Evolutionary conservation across 495 filamentous ascomycete genomes (phyloP), one percentile per base, ranked within the genome.

Genomic region (Lophium mytilinum): DNA sequence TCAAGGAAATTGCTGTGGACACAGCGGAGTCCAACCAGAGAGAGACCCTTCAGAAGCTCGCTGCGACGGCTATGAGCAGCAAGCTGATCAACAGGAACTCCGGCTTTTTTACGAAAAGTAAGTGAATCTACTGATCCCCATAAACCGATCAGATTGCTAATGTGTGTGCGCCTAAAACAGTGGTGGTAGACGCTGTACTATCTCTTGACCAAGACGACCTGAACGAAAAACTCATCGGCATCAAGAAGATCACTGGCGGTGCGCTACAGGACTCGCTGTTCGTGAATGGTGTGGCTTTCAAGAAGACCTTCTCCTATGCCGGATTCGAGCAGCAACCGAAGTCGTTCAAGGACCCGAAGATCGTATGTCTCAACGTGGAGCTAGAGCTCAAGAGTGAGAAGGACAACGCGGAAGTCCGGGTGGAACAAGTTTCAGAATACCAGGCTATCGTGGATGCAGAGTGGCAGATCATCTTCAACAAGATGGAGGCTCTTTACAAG

Each of bases 401-500:
- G 77, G 93, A 98, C 76, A 98, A 98, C 65, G 93, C 93, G 47
- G 93, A 98, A 74, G 90, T 98, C 55, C 83, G 93, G 60, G 90
- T 98, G 46, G 93, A 96, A 74, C 93, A 97, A 68, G 93, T 98
- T 56, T 95, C 92, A 33, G 93, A 98, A 76, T 98, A 98, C 77
- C 93, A 98, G 75, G 93, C 93, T 48, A 95, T 98, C 65, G 93
- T 98, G 69, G 93, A 98, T 70, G 93, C 93, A 40, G 93, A 98
- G 73, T 98, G 93, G 93, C 88, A 95, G 75, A 98, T 98, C 69
- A 98, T 98, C 71, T 96, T 83, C 83, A 90, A 96, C 79, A 98
- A 98, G 80, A 84, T 97, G 65, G 92, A 98, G 74, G 90, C 91
- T 30, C 74, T 92, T 49, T 80, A 89, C 80, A 85, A 90, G 69